Evolutionary conservation across 1,284 basidiomycete species (phyloP), one percentile per base, ranked within the genome.

Genomic region (Malassezia sp.): DNA sequence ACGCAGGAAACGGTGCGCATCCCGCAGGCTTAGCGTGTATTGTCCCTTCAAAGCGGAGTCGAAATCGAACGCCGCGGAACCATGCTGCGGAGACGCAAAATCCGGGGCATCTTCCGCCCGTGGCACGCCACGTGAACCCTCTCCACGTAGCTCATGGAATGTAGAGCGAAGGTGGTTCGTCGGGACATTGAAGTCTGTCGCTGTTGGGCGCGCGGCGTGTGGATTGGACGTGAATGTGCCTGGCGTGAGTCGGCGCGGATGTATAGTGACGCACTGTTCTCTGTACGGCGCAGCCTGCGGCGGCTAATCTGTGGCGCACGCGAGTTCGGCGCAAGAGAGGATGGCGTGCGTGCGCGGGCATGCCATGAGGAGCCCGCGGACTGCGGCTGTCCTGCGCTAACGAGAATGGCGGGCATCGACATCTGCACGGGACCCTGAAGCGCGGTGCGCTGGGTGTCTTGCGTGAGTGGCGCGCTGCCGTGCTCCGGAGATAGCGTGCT

Each of bases 1-100:
- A 9, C 42, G 48, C 14, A 66, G 42, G 9, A 61, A 52, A 3
- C 45, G 39, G 24, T 59, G 63, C 3, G 63, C 63, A 24, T 66
- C 60, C 2, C 37, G 34, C 10, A 62, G 24, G 12, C 47, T 52
- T 27, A 56, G 56, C 0, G 56, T 54, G 30, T 64, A 63, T 8
- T 62, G 56, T 8, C 63, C 63, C 24, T 46, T 42, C 5, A 43
- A 47, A 1, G 63, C 57, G 3, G 38, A 49, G 2, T 27, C 5
- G 2, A 55, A 31, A 17, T 61, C 57, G 31, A 53, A 42, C 0
- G 4, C 15, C 2, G 60, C 53, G 17, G 48, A 43, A 3, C 40
- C 38, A 10, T 51, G 45, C 1, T 32, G n/a, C 14, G 32, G 49
- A n/a, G 21, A 35, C 8, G 28, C 38, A 26, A 32, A 24, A 20